Base-by-base conservation (phyloP, 1,284 basidiomycete genomes). In the Vanrija sp. region DNA sequence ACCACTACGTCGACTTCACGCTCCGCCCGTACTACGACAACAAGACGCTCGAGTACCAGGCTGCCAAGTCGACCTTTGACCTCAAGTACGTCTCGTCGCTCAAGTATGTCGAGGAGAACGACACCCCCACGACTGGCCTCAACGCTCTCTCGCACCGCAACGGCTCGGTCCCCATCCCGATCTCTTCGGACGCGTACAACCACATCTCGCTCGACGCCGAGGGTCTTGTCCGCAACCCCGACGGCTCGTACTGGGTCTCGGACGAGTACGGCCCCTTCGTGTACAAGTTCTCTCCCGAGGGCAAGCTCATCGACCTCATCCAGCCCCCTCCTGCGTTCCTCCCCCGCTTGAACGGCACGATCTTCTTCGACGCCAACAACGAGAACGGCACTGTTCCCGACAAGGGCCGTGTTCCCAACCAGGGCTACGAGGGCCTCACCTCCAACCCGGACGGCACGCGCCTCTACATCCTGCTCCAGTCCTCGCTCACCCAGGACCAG, bases 191-290 rank as follows among this genome's bases (percentile, higher is more conserved):
- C 15, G 60, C 66, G 10, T 76, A 82, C 58, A 72, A 79, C 37
- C 82, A 79, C 53, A 69, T 87, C 39, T 76, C 78, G 0, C 61
- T 85, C 15, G 85, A 88, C 62, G 72, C 78, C 1, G 85, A 88
- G 63, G 85, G 85, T 3, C 67, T 86, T 3, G 81, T 82, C 1
- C 69, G 81, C 3, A 81, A 83, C 59, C 63, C 71, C 0, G 84
- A 86, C 64, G 84, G 83, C 61, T 83, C 81, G 1, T 83, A 78
- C 66, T 85, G 82, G 82, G 75, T 82, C 22, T 82, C 81, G 53
- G 85, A 86, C 61, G 83, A 87, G 71, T 87, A 86, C 66, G 85
- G 84, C 0, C 84, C 85, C 4, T 85, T 85, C 65, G 81, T 87
- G 65, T 85, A 86, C 68, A 60, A 75, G 23, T 82, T 81, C 72